These are phyloP conservation scores for Aspergillus bertholletiae DNA, from an alignment of 495 filamentous ascomycete species.

Conservation along the genomic window DNA sequence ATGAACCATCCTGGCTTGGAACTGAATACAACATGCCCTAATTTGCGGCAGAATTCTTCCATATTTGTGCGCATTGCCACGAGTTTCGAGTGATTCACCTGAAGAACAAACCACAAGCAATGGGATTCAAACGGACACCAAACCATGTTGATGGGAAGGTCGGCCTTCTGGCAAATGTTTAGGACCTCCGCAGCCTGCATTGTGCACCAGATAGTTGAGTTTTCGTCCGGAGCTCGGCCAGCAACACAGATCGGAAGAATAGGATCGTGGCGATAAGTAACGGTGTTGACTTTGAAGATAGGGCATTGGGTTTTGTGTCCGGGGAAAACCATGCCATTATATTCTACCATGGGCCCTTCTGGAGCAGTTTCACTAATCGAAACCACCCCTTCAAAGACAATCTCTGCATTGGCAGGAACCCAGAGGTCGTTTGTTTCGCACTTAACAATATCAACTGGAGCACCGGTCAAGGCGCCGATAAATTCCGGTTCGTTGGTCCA, in stretches of 20 bases:
- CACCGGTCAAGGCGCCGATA: constrained; percentile 34
- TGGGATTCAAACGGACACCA: constrained; percentile 39
- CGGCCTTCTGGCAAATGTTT: constrained; percentile 30
- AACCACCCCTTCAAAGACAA: constrained; percentile 37
- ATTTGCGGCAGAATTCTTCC: constrained; percentile 22
- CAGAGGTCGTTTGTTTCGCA: constrained; percentile 38
- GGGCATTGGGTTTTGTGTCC: constrained; percentile 24
- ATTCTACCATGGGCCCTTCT: constrained; percentile 39
- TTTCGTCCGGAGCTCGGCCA: constrained; percentile 35
- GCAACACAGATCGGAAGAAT: constrained; percentile 35
- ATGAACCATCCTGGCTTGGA: constrained; percentile 35
- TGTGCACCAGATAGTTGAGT: constrained; percentile 37
- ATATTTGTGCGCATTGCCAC: constrained; percentile 27
- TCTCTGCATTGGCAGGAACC: constrained; percentile 37
- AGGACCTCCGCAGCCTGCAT: constrained; percentile 37
- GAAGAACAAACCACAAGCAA: constrained; percentile 37
- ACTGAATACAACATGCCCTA: constrained; percentile 36
- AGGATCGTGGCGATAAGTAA: constrained; percentile 36
- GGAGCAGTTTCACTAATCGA: constrained; percentile 28
- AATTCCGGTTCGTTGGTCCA: constrained; percentile 33
- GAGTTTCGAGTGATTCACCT: constrained; percentile 30
- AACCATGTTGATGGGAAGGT: constrained; percentile 33
- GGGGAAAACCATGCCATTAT: constrained; percentile 36
- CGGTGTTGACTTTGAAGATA: constrained; percentile 34
- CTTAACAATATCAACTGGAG: constrained; percentile 35